A percentile compares a stretch with the other conserved stretches of the same genome.
These are phyloP conservation scores for Pythium dissimile DNA, from an alignment of 352 stramenopile species.

Conservation along the genomic window DNA sequence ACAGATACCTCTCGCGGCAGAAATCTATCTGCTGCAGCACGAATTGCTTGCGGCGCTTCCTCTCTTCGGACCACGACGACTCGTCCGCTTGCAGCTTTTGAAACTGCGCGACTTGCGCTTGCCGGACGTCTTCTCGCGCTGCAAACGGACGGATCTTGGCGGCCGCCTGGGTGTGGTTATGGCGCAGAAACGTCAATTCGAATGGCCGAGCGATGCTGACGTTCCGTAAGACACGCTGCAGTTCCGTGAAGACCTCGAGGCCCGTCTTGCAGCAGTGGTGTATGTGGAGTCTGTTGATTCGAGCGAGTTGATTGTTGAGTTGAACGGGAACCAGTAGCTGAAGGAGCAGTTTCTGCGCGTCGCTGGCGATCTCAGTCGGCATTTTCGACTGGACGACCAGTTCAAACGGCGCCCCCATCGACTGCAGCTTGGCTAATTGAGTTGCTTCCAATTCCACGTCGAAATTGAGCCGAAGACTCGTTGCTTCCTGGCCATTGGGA, in stretches of 20 bases:
- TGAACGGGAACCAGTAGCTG: constrained; percentile 41
- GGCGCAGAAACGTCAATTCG: constrained; percentile 51
- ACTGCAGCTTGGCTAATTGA: neutral
- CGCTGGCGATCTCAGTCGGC: constrained; percentile 2
- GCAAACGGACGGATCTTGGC: constrained; percentile 65
- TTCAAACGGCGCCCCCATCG: constrained; percentile 18
- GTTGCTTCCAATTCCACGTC: neutral
- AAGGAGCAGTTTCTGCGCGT: constrained; percentile 26
- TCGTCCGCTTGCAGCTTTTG: constrained; percentile 40
- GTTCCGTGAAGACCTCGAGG: constrained; percentile 27
- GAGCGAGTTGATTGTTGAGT: constrained; percentile 33
- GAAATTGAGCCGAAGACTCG: constrained; percentile 1
- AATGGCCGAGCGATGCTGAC: constrained; percentile 40
- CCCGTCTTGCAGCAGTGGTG: constrained; percentile 22
- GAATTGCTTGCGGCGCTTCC: constrained; percentile 56
- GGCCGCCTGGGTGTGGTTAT: constrained; percentile 42
- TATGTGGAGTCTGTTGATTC: constrained; percentile 51
- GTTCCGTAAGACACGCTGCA: constrained; percentile 25
- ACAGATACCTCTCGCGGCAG: constrained; percentile 49
- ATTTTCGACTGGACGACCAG: constrained; percentile 17
- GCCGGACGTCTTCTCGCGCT: constrained; percentile 44
- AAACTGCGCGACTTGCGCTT: constrained; percentile 41
- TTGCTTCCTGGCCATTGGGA: neutral
- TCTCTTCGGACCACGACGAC: constrained; percentile 15
- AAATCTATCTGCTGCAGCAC: constrained; percentile 60